Evolutionary conservation across 495 filamentous ascomycete genomes (phyloP).

Genomic region (Evernia prunastri): DNA sequence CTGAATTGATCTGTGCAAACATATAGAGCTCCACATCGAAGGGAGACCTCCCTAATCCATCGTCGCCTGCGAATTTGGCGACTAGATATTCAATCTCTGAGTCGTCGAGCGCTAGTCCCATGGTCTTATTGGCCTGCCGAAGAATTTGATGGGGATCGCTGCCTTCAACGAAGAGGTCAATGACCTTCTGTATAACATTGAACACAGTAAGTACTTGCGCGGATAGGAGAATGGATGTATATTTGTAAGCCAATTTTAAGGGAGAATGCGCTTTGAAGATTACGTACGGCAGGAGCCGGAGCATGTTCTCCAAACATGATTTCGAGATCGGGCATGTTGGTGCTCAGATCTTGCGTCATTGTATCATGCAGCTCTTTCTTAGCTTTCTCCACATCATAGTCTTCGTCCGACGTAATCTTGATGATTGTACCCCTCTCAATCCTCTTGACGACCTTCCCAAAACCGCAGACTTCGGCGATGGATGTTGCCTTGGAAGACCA

Average conservation of each 20-base stretch:
- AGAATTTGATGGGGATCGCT: constrained; percentile 62
- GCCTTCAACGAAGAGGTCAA: constrained; percentile 58
- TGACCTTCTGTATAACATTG: constrained; percentile 60
- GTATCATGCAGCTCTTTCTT: constrained; percentile 76
- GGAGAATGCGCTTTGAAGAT: not conserved
- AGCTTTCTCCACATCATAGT: constrained; percentile 36
- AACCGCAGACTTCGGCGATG: constrained; percentile 86
- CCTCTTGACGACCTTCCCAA: constrained; percentile 63
- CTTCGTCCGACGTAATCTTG: constrained; percentile 52
- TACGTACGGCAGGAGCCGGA: constrained; percentile 45
- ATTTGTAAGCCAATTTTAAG: not conserved
- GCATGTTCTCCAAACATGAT: constrained; percentile 73
- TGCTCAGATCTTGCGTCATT: constrained; percentile 79
- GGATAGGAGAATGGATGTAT: not conserved
- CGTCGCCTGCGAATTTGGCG: constrained; percentile 68
- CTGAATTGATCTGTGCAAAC: constrained; percentile 85
- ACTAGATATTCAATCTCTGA: constrained; percentile 92
- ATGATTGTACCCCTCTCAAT: constrained; percentile 82
- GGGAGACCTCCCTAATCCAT: constrained; percentile 59
- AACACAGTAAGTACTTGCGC: constrained; percentile 28
- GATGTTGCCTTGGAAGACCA: constrained; percentile 96
- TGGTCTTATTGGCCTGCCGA: constrained; percentile 69
- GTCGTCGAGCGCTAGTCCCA: constrained; percentile 79
- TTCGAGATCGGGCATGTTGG: constrained; percentile 57
- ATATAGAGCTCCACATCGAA: constrained; percentile 96